Conservation (phyloP, 305 asterid genomes). For the Fraxinus sp. region DNA sequence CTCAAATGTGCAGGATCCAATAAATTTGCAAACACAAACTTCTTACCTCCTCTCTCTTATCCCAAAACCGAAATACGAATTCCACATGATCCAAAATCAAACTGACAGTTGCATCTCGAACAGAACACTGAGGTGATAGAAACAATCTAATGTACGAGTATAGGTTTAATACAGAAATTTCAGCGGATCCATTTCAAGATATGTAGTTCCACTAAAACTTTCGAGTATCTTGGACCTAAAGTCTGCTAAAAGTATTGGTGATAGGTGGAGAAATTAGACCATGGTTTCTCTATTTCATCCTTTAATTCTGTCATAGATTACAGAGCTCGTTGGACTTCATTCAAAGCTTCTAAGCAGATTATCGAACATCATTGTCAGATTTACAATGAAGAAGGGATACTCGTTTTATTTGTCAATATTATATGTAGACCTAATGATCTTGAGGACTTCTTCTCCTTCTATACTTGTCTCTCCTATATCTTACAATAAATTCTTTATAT, state of each 20-base stretch:
- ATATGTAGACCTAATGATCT: neutral
- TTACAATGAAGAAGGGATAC: neutral
- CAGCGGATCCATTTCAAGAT: neutral
- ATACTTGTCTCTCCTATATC: neutral
- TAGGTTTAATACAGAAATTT: neutral
- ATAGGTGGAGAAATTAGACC: neutral
- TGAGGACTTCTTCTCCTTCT: neutral
- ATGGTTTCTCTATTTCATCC: neutral
- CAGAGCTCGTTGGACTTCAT: neutral
- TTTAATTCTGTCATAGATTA: neutral
- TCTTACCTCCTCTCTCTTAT: neutral
- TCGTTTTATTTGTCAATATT: neutral
- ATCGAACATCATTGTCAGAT: neutral
- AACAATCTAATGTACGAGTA: neutral
- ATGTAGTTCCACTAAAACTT: neutral
- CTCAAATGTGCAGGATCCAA: neutral
- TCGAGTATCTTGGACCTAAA: neutral
- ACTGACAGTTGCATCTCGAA: neutral
- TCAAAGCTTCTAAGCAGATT: neutral
- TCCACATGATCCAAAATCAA: neutral
- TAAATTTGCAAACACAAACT: neutral
- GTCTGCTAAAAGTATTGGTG: neutral
- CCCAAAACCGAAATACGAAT: neutral
- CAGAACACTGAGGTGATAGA: neutral
- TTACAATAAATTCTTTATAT: neutral